Conservation (phyloP, 495 filamentous ascomycete genomes). For the Hypoxylon intermedium region DNA sequence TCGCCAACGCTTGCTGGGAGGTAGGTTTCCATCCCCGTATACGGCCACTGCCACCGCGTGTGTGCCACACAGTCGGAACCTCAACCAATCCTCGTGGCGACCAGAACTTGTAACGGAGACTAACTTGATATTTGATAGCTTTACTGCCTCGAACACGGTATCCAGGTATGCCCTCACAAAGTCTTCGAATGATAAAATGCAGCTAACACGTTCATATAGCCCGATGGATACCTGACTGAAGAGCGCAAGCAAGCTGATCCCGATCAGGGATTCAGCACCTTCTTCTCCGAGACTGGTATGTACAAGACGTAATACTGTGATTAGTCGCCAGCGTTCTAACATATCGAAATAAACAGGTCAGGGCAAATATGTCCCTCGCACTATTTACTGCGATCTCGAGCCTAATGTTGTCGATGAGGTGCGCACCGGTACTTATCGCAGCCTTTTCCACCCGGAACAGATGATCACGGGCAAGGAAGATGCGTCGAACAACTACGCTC, state of each 20-base stretch:
- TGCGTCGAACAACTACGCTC: constrained; percentile 99
- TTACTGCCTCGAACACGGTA: constrained; percentile 99
- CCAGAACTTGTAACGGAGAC: constrained; percentile 7
- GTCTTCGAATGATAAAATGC: neutral
- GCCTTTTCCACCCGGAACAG: constrained; percentile 96
- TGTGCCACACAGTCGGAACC: constrained; percentile 2
- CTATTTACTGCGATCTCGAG: constrained; percentile 99
- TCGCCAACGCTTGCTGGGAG: constrained; percentile 99
- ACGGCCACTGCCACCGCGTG: constrained; percentile 4
- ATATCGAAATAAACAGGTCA: constrained; percentile 66
- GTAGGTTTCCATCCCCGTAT: constrained; percentile 63
- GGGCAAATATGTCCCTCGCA: constrained; percentile 98
- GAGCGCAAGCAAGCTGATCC: constrained; percentile 92
- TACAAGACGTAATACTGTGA: constrained; percentile 8
- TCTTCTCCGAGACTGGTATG: constrained; percentile 99
- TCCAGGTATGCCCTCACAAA: constrained; percentile 74
- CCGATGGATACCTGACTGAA: constrained; percentile 97
- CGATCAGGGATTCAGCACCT: constrained; percentile 98
- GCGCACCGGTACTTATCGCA: constrained; percentile 93
- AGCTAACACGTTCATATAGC: constrained; percentile 66
- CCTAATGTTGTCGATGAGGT: constrained; percentile 99
- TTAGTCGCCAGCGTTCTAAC: constrained; percentile 29
- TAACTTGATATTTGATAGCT: constrained; percentile 66
- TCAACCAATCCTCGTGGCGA: neutral
- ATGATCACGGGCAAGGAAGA: constrained; percentile 99